Base-by-base conservation (phyloP, 2,329 filamentous ascomycete genomes). In the Gnomoniopsis smithogilvyi region DNA sequence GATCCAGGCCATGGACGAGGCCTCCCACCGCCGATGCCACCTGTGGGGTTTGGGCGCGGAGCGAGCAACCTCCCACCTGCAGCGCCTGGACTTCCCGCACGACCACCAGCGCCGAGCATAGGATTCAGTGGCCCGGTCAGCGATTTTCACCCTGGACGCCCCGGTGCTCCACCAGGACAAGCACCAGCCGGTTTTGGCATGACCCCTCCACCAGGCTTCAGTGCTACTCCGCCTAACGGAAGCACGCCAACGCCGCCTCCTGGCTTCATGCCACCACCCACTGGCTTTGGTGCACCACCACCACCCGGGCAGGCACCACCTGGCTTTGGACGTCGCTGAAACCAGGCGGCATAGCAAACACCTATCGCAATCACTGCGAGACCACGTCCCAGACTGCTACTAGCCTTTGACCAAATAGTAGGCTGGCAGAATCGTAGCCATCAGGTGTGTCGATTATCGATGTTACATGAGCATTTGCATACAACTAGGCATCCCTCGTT, bases 61-160 rank as follows among this genome's bases (percentile, higher is more conserved):
- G 68, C 70, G 15, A 67, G 67, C n/a, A 63, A 69, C 52, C 74
- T 82, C 2, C 80, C 79, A 0, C 76, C 79, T 10, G 75, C 80
- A 0, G 80, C 80, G 0, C 76, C 78, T 1, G 80, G 80, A 1
- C 70, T 83, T 3, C 80, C 80, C 0, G 78, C 79, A 0, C 73
- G 80, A 17, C 80, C 79, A 3, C 80, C 79, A 0, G 77, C 77
- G 50, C 74, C 74, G 53, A 78, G 79, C 34, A 72, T 65, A 24
- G 74, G 73, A 24, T 81, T 73, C 65, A 75, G 73, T 50, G 80
- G 79, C 60, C 77, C 78, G 6, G 77, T 66, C 21, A 64, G 76
- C 50, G 76, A 79, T 58, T 80, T 77, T 67, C 79, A 80, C 62
- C 78, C 77, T 0, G 76, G 75, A 41, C 73, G 75, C 11, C 75